phyloP scores from a whole-genome alignment of 1,139 yeast species.

The Nadsonia commutata region DNA sequence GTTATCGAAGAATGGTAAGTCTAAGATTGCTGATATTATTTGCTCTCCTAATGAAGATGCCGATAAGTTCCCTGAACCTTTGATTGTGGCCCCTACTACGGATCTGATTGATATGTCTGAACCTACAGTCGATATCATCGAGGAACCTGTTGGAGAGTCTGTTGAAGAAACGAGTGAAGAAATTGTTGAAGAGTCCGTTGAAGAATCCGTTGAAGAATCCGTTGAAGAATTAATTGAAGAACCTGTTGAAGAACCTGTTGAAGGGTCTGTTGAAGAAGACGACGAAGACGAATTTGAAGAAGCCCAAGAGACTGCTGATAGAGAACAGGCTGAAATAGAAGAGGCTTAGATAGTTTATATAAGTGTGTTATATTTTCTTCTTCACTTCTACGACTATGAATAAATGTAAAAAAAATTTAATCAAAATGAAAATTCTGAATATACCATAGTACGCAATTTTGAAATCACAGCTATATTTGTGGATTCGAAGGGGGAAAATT shows the following conservation, averaged over 20 bases:
- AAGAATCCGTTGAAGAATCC: background rate
- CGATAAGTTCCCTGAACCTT: constrained; percentile 18
- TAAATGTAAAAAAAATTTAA: too few species aligned
- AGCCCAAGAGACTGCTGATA: constrained; percentile 8
- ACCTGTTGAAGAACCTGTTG: background rate
- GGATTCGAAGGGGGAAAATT: too few species aligned
- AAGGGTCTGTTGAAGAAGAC: constrained; percentile 11
- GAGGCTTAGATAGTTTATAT: too few species aligned
- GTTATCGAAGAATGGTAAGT: constrained; percentile 38
- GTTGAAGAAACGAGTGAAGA: constrained; percentile 10
- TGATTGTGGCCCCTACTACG: constrained; percentile 17
- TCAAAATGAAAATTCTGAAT: too few species aligned
- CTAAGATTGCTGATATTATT: constrained; percentile 36
- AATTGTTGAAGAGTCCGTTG: background rate
- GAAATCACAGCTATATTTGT: too few species aligned
- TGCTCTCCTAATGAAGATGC: constrained; percentile 17
- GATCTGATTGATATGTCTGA: constrained; percentile 14
- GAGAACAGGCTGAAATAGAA: background rate
- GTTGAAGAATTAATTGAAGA: background rate
- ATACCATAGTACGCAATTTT: too few species aligned
- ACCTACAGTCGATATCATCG: constrained; percentile 6
- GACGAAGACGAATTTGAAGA: constrained; percentile 15
- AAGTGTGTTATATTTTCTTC: too few species aligned
- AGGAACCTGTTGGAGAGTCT: constrained; percentile 7
- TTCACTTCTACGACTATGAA: too few species aligned